Evolutionary conservation across 202 grass and related monocot species (phyloP).

Genomic region (Elaeis oleifera): DNA sequence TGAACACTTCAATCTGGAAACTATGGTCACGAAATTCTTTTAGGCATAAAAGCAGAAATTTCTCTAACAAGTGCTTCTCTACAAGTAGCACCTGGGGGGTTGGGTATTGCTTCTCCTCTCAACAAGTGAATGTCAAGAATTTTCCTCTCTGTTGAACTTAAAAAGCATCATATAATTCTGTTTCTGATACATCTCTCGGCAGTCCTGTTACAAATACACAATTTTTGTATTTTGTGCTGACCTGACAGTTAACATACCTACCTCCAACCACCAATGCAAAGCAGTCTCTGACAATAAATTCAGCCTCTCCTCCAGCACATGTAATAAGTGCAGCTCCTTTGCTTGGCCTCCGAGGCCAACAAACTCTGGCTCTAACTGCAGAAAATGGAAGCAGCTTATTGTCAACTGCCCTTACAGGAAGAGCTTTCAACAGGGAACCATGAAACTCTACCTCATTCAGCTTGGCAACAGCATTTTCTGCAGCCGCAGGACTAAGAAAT

Average conservation of each 20-base stretch:
- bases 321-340: slow-evolving; percentile 50
- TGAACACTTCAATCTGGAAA: slow-evolving; percentile 63
- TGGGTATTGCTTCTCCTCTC: slow-evolving; percentile 26
- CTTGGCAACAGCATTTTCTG: slow-evolving; percentile 55
- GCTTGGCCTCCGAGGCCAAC: slow-evolving; percentile 62
- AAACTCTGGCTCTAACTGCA: slow-evolving; percentile 75
- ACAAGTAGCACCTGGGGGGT: slow-evolving; percentile 34
- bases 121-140: slow-evolving; percentile 59
- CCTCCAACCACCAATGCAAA: slow-evolving; percentile 48
- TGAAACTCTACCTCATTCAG: slow-evolving; percentile 64
- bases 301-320: slow-evolving; percentile 63
- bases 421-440: slow-evolving; percentile 53
- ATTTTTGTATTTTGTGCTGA: slow-evolving; percentile 53
- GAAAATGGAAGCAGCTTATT: slow-evolving; percentile 51
- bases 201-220: slow-evolving; percentile 63
- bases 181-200: slow-evolving; percentile 50
- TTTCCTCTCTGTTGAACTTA: slow-evolving; percentile 35
- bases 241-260: slow-evolving; percentile 53
- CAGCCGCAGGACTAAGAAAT: slow-evolving; percentile 63
- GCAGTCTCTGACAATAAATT: slow-evolving; percentile 47
- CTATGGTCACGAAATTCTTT: slow-evolving; percentile 62
- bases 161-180: slow-evolving; percentile 58
- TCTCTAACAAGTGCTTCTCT: slow-evolving; percentile 58
- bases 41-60: slow-evolving; percentile 71
- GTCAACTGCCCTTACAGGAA: slow-evolving; percentile 33